phyloP scores from a whole-genome alignment of 768 basidiomycete genomes.

The Suillus weaverae region DNA sequence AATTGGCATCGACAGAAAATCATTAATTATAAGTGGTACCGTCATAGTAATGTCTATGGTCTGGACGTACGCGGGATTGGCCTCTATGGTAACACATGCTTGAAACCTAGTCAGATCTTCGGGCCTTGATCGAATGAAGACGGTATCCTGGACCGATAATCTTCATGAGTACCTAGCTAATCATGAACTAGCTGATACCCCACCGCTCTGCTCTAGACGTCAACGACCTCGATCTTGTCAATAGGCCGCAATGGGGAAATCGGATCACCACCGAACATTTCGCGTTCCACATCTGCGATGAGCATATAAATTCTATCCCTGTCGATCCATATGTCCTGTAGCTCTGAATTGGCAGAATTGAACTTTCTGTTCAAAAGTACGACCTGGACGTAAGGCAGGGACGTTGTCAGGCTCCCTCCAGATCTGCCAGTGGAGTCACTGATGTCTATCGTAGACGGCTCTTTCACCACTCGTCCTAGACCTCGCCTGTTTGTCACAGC shows the following conservation, averaged over 20 bases:
- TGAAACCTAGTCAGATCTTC: neutral
- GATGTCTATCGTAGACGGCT: neutral
- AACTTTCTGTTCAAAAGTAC: neutral
- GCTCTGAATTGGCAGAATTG: neutral
- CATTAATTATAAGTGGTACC: neutral
- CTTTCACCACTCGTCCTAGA: neutral
- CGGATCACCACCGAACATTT: neutral
- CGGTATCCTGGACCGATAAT: neutral
- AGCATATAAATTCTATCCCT: neutral
- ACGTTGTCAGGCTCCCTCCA: neutral
- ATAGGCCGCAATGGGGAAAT: neutral
- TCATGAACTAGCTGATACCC: neutral
- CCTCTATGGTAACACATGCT: neutral
- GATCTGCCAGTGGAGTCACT: neutral
- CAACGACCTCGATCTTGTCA: neutral
- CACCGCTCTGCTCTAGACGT: neutral
- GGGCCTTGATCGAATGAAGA: neutral
- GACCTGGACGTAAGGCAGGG: neutral
- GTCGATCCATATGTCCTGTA: neutral
- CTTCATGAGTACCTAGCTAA: neutral
- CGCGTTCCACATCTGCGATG: neutral
- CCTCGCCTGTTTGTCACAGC: neutral
- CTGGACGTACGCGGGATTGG: neutral
- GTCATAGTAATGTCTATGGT: neutral
- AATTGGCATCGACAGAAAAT: neutral